Evolutionary conservation across 345 rosid genomes (phyloP).

Genomic region (Laguncularia racemosa): DNA sequence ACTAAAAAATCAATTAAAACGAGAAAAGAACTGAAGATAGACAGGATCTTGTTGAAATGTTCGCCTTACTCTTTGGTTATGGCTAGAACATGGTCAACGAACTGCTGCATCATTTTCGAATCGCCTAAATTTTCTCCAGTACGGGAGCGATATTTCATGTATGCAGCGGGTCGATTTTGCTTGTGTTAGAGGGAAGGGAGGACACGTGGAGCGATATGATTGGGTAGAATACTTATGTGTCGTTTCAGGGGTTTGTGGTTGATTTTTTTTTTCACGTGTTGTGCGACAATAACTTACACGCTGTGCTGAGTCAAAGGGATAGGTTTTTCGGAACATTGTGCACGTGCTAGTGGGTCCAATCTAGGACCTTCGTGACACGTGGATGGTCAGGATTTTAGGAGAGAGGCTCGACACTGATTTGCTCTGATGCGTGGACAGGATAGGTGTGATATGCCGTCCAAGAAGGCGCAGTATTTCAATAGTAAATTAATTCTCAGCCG

Average conservation of each 20-base stretch:
- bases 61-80: constrained; percentile 75
- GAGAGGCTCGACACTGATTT: neutral
- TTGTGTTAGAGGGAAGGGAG: too few relatives aligned
- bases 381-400: constrained; percentile 1
- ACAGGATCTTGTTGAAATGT: constrained; percentile 10
- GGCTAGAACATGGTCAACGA: constrained; percentile 79
- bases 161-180: constrained; percentile 10
- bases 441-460: neutral
- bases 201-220: constrained; percentile 13
- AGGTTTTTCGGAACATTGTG: too few relatives aligned
- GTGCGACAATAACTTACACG: too few relatives aligned
- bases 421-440: neutral
- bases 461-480: too few relatives aligned
- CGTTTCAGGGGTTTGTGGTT: too few relatives aligned
- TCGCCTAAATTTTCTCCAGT: neutral
- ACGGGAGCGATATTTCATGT: constrained; percentile 29
- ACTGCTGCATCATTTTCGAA: constrained; percentile 49
- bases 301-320: too few relatives aligned
- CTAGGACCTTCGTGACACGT: neutral
- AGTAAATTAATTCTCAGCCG: too few relatives aligned
- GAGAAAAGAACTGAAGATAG: neutral
- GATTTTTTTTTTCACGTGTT: too few relatives aligned
- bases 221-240: neutral
- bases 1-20: neutral
- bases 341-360: constrained; percentile 1